Percentiles rank a stretch among this genome's conserved stretches.
phyloP scores from a whole-genome alignment of 192 early-diverging fungal genomes.

The Martensiomyces pterosporus region DNA sequence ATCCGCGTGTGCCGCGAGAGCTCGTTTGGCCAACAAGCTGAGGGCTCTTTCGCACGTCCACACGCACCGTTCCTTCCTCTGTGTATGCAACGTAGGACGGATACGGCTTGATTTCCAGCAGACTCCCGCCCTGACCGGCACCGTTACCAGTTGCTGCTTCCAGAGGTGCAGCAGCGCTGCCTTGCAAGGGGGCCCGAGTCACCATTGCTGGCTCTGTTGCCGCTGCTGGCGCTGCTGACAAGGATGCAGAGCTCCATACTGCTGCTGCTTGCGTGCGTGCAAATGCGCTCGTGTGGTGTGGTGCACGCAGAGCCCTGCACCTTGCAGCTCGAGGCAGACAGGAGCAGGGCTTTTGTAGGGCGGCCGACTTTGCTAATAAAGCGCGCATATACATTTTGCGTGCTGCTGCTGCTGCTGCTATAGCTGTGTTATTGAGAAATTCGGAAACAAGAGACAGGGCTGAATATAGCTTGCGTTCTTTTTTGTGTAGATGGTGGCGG shows the following conservation, averaged over 20 bases:
- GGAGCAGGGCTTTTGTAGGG: too few relatives aligned
- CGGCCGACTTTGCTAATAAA: too few relatives aligned
- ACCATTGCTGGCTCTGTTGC: conserved; percentile 2
- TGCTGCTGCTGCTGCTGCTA: too few relatives aligned
- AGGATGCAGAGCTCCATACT: conserved; percentile 8
- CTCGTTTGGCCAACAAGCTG: conserved; percentile 39
- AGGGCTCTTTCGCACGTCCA: conserved; percentile 48
- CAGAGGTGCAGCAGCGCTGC: conserved; percentile 1
- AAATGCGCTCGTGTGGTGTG: conserved; percentile 8
- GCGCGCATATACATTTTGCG: too few relatives aligned
- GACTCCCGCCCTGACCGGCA: not conserved
- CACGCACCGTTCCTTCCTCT: conserved; percentile 41
- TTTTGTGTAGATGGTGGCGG: too few relatives aligned
- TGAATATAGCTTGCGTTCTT: too few relatives aligned
- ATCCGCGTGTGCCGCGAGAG: conserved; percentile 36
- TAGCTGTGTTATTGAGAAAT: too few relatives aligned
- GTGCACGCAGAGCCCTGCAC: too few relatives aligned
- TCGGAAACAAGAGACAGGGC: too few relatives aligned
- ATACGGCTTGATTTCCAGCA: conserved; percentile 3
- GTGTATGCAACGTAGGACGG: conserved; percentile 49
- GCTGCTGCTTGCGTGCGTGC: conserved; percentile 1
- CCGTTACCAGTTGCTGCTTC: not conserved
- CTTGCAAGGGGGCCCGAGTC: too few relatives aligned
- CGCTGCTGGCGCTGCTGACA: conserved; percentile 10
- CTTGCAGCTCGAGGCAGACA: too few relatives aligned